phyloP scores from a whole-genome alignment of 129 eudicot genomes.

The Chrysanthemum lavandulifolium region DNA sequence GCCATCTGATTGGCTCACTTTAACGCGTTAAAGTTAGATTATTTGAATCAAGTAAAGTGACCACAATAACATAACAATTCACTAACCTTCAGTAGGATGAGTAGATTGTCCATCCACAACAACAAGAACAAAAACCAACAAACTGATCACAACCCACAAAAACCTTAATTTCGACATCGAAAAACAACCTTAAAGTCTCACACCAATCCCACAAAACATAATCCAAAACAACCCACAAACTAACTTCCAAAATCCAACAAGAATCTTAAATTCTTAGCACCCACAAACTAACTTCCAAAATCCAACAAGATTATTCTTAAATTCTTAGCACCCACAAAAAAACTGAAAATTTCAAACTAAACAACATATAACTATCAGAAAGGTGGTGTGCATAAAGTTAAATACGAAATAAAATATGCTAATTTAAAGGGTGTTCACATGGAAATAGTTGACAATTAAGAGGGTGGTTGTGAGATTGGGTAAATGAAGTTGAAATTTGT shows the following conservation, averaged over 20 bases:
- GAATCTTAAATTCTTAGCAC: slow-evolving; percentile 10
- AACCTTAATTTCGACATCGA: slow-evolving; percentile 30
- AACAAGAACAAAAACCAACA: slow-evolving; percentile 44
- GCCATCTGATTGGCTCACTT: too few species aligned
- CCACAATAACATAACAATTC: background rate
- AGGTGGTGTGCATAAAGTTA: slow-evolving; percentile 15
- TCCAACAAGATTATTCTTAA: background rate
- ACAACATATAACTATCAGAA: slow-evolving; percentile 24
- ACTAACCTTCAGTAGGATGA: slow-evolving; percentile 62
- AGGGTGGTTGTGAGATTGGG: slow-evolving; percentile 34
- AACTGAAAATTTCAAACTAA: slow-evolving; percentile 15
- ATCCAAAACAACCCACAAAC: slow-evolving; percentile 19
- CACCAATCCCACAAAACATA: slow-evolving; percentile 24
- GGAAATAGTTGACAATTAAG: slow-evolving; percentile 30
- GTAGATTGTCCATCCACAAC: slow-evolving; percentile 47
- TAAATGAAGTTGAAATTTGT: slow-evolving; percentile 20
- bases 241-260: slow-evolving; percentile 22
- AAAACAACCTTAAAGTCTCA: slow-evolving; percentile 21
- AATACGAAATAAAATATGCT: background rate
- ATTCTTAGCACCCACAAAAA: slow-evolving; percentile 13
- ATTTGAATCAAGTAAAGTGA: too few species aligned
- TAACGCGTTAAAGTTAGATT: too few species aligned
- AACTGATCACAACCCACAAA: slow-evolving; percentile 22
- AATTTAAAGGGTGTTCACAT: slow-evolving; percentile 17
- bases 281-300: slow-evolving; percentile 5